These are phyloP conservation scores for Neolecta irregularis DNA, from an alignment of 1,139 yeast species.

Conservation along the genomic window DNA sequence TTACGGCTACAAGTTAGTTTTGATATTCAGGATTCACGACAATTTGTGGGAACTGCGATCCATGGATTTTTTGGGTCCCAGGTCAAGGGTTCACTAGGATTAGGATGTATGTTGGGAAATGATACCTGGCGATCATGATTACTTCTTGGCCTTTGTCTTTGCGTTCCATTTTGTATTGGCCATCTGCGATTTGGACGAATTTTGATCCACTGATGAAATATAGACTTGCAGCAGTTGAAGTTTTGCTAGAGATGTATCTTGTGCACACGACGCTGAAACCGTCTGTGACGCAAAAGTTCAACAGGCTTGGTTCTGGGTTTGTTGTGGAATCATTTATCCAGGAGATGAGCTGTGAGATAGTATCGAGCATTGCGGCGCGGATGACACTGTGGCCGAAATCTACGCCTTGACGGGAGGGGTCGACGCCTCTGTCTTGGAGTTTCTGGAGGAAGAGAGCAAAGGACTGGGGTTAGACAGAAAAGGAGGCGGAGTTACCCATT, in stretches of 20 bases:
- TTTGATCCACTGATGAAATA: constrained; percentile 79
- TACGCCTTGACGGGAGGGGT: constrained; percentile 38
- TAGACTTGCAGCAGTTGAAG: constrained; percentile 90
- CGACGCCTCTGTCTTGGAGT: constrained; percentile 55
- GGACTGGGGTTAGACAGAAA: no score
- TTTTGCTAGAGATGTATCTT: constrained; percentile 71
- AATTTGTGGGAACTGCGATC: constrained; percentile 92
- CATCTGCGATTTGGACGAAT: constrained; percentile 78
- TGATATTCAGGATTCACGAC: no score
- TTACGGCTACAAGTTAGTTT: no score
- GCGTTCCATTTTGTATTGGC: constrained; percentile 82
- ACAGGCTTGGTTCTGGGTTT: constrained; percentile 66
- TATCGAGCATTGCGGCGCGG: constrained; percentile 52
- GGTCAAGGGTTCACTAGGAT: constrained; percentile 85
- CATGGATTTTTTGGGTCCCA: constrained; percentile 95
- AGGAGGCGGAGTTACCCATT: no score
- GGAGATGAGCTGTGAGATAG: constrained; percentile 55
- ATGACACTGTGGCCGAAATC: constrained; percentile 43
- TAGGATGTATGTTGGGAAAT: no score
- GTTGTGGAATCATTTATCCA: constrained; percentile 43
- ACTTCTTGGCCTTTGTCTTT: constrained; percentile 84
- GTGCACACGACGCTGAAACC: constrained; percentile 80
- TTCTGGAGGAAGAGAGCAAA: constrained; percentile 79
- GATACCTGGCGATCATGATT: constrained; percentile 94
- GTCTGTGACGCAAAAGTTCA: constrained; percentile 90